These are phyloP conservation scores for Chlorophyllum brunneum DNA, from an alignment of 768 basidiomycete species.

Conservation along the genomic window DNA sequence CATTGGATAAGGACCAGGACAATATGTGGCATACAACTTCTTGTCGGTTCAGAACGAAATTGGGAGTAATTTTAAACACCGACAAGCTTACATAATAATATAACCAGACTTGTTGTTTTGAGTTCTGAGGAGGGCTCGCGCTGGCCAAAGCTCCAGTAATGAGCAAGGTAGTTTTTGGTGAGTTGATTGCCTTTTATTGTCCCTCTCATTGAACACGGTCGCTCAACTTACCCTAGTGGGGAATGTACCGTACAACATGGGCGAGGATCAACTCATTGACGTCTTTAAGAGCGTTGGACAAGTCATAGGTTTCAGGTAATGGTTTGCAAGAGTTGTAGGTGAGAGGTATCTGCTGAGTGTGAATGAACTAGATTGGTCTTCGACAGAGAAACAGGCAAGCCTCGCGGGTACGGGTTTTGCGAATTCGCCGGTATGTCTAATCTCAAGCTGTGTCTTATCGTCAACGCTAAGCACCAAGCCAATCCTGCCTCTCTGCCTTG, in stretches of 20 bases:
- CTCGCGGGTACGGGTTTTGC: slow-evolving; percentile 91
- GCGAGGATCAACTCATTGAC: slow-evolving; percentile 83
- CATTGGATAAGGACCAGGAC: too few relatives aligned
- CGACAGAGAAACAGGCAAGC: slow-evolving; percentile 91
- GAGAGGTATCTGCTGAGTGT: slow-evolving; percentile 11
- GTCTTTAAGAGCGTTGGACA: slow-evolving; percentile 88
- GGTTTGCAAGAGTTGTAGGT: slow-evolving; percentile 9
- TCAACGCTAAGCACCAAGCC: slow-evolving; percentile 19
- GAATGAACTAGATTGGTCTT: slow-evolving; percentile 64
- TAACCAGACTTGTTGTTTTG: too few relatives aligned
- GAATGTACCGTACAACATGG: slow-evolving; percentile 90
- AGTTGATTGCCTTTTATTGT: slow-evolving; percentile 17
- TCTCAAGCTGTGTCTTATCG: slow-evolving; percentile 25
- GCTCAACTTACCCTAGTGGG: slow-evolving; percentile 48
- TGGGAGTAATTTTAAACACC: too few relatives aligned
- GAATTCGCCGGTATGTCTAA: slow-evolving; percentile 78
- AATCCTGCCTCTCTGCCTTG: not conserved
- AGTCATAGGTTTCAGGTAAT: slow-evolving; percentile 83
- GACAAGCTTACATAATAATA: too few relatives aligned
- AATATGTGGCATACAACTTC: too few relatives aligned
- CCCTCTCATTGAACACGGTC: not conserved
- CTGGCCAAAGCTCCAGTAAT: not conserved
- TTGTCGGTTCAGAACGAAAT: too few relatives aligned
- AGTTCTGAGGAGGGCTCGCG: not conserved
- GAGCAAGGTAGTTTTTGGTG: slow-evolving; percentile 74